phyloP scores from a whole-genome alignment of 139 green algal species.

The Zygnema cylindricum region DNA sequence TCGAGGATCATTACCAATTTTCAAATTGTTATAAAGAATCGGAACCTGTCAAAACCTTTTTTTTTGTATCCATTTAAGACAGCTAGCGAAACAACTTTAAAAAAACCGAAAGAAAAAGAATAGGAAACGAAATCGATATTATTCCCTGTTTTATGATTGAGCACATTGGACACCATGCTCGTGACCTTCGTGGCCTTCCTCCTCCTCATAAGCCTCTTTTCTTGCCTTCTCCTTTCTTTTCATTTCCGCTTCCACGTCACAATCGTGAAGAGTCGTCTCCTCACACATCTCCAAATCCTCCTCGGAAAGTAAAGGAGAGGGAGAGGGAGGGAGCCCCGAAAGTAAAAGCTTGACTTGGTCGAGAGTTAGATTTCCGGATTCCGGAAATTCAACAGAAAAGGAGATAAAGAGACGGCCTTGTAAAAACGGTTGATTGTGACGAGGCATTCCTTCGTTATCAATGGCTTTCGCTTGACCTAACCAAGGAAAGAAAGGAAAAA shows the following conservation, averaged over 20 bases:
- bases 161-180: slow-evolving; percentile 89
- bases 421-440: slow-evolving; percentile 84
- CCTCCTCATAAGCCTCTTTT: slow-evolving; percentile 83
- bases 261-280: slow-evolving; percentile 72
- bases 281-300: slow-evolving; percentile 83
- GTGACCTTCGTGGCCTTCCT: slow-evolving; percentile 70
- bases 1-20: no score
- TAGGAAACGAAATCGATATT: no score
- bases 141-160: slow-evolving; percentile 90
- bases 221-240: slow-evolving; percentile 71
- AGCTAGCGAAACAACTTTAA: no score
- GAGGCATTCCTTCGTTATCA: slow-evolving; percentile 94
- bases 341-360: slow-evolving; percentile 53
- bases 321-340: slow-evolving; percentile 45
- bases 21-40: no score
- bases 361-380: slow-evolving; percentile 53
- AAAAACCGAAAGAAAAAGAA: no score
- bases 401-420: slow-evolving; percentile 68
- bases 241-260: slow-evolving; percentile 91
- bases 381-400: slow-evolving; percentile 82
- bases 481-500: no score
- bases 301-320: slow-evolving; percentile 16
- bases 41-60: no score
- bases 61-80: no score
- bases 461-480: slow-evolving; percentile 65